These are phyloP conservation scores for Saturnispora besseyi DNA, from an alignment of 805 yeast species.

Conservation along the genomic window DNA sequence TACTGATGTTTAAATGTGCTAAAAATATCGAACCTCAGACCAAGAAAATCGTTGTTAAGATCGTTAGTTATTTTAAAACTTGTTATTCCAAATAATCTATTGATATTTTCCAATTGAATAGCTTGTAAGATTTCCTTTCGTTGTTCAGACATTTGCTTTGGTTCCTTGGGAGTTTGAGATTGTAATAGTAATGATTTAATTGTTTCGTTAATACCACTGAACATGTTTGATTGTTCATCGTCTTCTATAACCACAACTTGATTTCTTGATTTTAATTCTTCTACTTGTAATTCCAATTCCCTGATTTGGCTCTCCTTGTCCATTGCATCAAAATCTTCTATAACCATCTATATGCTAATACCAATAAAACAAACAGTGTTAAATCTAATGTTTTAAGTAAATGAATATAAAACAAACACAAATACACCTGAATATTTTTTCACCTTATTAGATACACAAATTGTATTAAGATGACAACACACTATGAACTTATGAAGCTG, in stretches of 20 bases:
- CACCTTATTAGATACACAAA: neutral
- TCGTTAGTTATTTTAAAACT: conserved; percentile 37
- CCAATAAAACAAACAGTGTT: neutral
- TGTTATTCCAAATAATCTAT: conserved; percentile 41
- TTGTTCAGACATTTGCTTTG: conserved; percentile 3
- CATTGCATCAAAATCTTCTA: neutral
- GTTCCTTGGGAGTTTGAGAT: neutral
- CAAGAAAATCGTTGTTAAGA: conserved; percentile 29
- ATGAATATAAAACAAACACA: neutral
- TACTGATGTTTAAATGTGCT: conserved; percentile 24
- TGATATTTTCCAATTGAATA: conserved; percentile 38
- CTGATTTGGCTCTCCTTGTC: conserved; percentile 9
- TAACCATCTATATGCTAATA: neutral
- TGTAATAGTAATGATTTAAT: neutral
- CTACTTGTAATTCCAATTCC: conserved; percentile 11
- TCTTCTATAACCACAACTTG: neutral
- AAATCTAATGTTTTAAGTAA: neutral
- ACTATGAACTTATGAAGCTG: conserved; percentile 37
- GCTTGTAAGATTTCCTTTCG: neutral
- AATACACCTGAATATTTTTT: neutral
- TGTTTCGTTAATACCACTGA: neutral
- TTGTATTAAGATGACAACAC: conserved; percentile 4
- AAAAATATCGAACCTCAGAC: conserved; percentile 42
- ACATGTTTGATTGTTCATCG: neutral
- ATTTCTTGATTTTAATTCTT: conserved; percentile 5